These are phyloP conservation scores for Chytridium lagenaria DNA, from an alignment of 371 early-diverging fungal species.

Conservation along the genomic window DNA sequence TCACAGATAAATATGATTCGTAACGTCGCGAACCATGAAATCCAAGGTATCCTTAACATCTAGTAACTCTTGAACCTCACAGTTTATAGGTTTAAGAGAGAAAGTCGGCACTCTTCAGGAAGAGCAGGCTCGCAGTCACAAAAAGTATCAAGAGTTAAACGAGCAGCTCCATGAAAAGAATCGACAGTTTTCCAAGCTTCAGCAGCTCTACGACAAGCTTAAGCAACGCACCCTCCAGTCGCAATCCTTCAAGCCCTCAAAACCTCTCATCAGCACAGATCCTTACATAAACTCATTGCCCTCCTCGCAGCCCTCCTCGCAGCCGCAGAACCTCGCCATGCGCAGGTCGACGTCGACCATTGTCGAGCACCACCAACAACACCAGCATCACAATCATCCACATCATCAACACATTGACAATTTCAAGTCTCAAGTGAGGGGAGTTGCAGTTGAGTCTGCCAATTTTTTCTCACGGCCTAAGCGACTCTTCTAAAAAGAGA, in stretches of 20 bases:
- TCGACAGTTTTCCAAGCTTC: constrained; percentile 7
- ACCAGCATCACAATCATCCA: background rate
- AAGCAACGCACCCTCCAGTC: constrained; percentile 5
- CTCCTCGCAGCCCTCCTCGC: background rate
- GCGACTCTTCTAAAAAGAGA: background rate
- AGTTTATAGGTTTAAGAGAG: constrained; percentile 6
- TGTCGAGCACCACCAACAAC: background rate
- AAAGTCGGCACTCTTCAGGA: constrained; percentile 6
- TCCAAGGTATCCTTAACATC: background rate
- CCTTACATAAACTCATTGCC: background rate
- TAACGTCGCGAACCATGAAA: constrained; percentile 17
- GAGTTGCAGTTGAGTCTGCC: background rate
- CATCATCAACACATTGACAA: background rate
- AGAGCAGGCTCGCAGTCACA: background rate
- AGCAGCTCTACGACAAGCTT: constrained; percentile 15
- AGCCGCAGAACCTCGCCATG: background rate
- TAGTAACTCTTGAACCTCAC: background rate
- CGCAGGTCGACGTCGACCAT: background rate
- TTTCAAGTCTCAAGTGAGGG: background rate
- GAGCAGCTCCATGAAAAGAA: constrained; percentile 8
- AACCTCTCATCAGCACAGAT: too few relatives aligned
- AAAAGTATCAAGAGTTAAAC: background rate
- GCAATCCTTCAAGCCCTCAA: background rate
- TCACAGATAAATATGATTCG: background rate
- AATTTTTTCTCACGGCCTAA: background rate